Conservation (phyloP, 192 early-diverging fungal genomes). For the Gamsiella multidivaricata region DNA sequence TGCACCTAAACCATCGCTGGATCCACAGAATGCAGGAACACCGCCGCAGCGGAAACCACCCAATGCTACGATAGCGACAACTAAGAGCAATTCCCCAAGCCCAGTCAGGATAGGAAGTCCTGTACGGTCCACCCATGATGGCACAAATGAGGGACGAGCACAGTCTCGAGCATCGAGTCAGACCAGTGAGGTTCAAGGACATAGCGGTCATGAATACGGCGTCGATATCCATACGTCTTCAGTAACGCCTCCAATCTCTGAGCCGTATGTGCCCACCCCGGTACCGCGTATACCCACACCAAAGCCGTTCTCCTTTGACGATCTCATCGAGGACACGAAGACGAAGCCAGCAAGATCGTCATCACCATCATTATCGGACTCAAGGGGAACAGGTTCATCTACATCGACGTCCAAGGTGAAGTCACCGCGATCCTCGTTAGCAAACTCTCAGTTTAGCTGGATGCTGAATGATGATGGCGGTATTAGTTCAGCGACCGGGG, state of each 20-base stretch:
- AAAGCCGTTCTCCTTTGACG: slow-evolving; percentile 49
- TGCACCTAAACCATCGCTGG: not conserved
- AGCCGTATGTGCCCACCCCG: slow-evolving; percentile 13
- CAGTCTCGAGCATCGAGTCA: slow-evolving; percentile 15
- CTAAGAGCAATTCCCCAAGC: not conserved
- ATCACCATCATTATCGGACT: not conserved
- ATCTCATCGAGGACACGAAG: slow-evolving; percentile 25
- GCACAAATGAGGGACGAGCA: not conserved
- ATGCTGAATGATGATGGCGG: slow-evolving; percentile 28
- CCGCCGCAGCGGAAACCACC: slow-evolving; percentile 2
- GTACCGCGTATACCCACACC: slow-evolving; percentile 8
- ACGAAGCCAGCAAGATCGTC: not conserved
- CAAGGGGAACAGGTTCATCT: slow-evolving; percentile 3
- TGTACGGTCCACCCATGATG: slow-evolving; percentile 4
- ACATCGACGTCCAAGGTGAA: slow-evolving; percentile 20
- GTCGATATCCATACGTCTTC: not conserved
- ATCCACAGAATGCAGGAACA: not conserved
- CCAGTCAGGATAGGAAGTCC: not conserved
- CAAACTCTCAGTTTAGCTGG: slow-evolving; percentile 45
- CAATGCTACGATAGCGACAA: slow-evolving; percentile 12
- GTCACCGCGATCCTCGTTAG: slow-evolving; percentile 41
- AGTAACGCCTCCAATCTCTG: not conserved
- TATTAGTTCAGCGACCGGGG: not conserved
- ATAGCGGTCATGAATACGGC: not conserved
- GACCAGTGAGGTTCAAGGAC: not conserved